phyloP scores from a whole-genome alignment of 2,329 filamentous ascomycete species.

The Shiraia bambusicola region DNA sequence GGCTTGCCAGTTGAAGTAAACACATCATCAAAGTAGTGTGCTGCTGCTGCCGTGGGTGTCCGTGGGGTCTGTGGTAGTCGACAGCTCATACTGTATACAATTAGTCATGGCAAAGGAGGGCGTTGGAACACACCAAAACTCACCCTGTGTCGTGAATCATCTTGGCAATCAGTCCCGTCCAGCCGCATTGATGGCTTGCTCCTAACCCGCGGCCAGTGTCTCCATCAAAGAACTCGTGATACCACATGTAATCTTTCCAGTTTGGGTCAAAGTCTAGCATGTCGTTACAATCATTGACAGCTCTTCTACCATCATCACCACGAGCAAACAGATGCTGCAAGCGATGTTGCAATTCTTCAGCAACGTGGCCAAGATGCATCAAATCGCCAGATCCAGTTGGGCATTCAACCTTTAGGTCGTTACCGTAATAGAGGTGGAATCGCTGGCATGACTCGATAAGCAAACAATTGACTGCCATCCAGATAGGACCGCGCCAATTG shows the following conservation, averaged over 20 bases:
- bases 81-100: conserved; percentile 31
- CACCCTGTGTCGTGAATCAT: conserved; percentile 98
- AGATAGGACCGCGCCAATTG: conserved; percentile 94
- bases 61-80: conserved; percentile 78
- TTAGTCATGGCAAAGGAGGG: conserved; percentile 45
- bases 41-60: conserved; percentile 77
- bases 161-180: conserved; percentile 93
- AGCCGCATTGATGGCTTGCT: conserved; percentile 91
- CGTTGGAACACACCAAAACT: conserved; percentile 39
- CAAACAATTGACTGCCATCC: conserved; percentile 94
- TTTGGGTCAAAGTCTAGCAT: conserved; percentile 86
- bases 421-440: conserved; percentile 95
- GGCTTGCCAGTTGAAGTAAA: conserved; percentile 58
- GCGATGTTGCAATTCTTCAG: conserved; percentile 92
- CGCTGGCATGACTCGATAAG: conserved; percentile 91
- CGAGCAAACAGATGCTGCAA: conserved; percentile 88
- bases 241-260: conserved; percentile 94
- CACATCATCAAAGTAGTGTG: conserved; percentile 94
- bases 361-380: conserved; percentile 94
- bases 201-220: conserved; percentile 87
- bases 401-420: conserved; percentile 85
- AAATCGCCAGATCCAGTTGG: conserved; percentile 89
- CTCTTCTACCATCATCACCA: conserved; percentile 80
- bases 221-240: conserved; percentile 96
- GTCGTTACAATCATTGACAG: conserved; percentile 83